Evolutionary conservation across 2,329 filamentous ascomycete genomes (phyloP).

Genomic region (Plenodomus tracheiphilus): DNA sequence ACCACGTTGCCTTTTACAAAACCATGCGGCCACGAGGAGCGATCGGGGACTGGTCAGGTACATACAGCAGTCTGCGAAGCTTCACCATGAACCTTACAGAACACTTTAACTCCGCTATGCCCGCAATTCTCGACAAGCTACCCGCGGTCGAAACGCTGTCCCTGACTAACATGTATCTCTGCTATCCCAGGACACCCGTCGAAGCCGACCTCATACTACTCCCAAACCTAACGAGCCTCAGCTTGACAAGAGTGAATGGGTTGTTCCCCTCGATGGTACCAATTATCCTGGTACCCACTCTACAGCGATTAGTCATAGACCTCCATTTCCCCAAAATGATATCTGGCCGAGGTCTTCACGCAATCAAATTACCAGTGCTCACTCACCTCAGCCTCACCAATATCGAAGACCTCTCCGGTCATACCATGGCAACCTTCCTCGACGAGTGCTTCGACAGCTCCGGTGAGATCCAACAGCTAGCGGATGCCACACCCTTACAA

Average conservation of each 20-base stretch:
- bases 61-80: constrained; percentile 29
- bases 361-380: background rate
- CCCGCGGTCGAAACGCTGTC: background rate
- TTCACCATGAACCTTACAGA: constrained; percentile 16
- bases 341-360: background rate
- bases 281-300: no score
- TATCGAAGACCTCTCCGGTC: background rate
- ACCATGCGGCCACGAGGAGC: background rate
- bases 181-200: no score
- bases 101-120: background rate
- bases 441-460: background rate
- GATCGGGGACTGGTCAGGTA: constrained; percentile 24
- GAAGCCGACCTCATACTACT: no score
- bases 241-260: no score
- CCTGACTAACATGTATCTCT: background rate
- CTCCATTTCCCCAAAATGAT: background rate
- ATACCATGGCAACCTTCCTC: background rate
- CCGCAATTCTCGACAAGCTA: background rate
- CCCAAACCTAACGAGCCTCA: no score
- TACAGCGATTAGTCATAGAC: background rate
- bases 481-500: background rate
- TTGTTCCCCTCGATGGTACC: background rate
- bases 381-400: background rate
- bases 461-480: background rate
- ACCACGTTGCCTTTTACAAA: constrained; percentile 24